A percentile compares a stretch with the other conserved stretches of the same genome.
Evolutionary conservation across 2,329 filamentous ascomycete genomes (phyloP).

Genomic region (Aspergillus jensenii): DNA sequence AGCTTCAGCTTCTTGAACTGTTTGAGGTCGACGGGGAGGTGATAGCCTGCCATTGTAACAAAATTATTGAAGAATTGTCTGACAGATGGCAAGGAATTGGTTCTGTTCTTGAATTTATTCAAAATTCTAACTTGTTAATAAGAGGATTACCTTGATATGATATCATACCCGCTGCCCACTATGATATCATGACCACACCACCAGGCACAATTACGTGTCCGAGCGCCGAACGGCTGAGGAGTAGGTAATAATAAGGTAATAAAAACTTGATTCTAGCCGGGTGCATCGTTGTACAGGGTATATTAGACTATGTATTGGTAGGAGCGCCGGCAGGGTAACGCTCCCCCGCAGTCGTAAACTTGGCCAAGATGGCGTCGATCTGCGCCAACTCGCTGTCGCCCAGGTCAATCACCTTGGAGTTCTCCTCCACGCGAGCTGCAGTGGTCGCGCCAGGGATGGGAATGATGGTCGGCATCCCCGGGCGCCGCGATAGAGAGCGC

Average conservation of each 20-base stretch:
- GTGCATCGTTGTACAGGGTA: no score
- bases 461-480: slow-evolving; percentile 45
- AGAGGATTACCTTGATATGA: neutral
- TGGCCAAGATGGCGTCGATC: slow-evolving; percentile 53
- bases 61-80: neutral
- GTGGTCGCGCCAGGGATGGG: slow-evolving; percentile 41
- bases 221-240: no score
- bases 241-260: no score
- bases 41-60: slow-evolving; percentile 6
- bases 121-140: neutral
- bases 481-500: slow-evolving; percentile 39
- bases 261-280: no score
- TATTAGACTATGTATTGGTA: neutral
- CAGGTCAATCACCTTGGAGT: slow-evolving; percentile 29
- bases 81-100: neutral
- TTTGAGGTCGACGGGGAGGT: slow-evolving; percentile 32
- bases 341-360: slow-evolving; percentile 38
- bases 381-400: slow-evolving; percentile 45
- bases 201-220: neutral
- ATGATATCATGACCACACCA: neutral
- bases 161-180: neutral
- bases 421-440: slow-evolving; percentile 37
- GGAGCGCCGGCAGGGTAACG: slow-evolving; percentile 21
- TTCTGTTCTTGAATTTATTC: neutral
- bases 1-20: slow-evolving; percentile 38